Evolutionary conservation across 805 yeast genomes (phyloP).

Genomic region (Nakazawaea populi): DNA sequence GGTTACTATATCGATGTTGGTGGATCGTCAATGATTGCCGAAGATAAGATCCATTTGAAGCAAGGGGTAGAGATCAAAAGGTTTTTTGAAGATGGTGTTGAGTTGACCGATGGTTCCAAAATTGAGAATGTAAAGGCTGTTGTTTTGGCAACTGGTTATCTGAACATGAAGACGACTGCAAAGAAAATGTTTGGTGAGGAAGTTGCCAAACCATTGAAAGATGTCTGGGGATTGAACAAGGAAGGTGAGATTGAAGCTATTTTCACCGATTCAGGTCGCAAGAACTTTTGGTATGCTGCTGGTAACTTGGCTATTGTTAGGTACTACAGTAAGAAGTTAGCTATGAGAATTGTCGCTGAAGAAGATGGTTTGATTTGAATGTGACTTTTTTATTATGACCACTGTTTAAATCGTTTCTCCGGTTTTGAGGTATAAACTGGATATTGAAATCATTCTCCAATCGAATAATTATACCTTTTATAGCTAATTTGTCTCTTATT

Average conservation of each 20-base stretch:
- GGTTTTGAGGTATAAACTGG: no score
- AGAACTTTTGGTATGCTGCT: conserved; percentile 35
- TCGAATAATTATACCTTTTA: no score
- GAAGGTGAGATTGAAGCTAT: conserved; percentile 36
- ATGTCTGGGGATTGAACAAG: conserved; percentile 36
- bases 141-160: conserved; percentile 40
- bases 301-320: conserved; percentile 35
- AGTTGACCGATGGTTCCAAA: conserved; percentile 31
- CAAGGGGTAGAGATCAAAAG: conserved; percentile 27
- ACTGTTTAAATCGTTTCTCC: no score
- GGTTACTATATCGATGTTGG: conserved; percentile 45
- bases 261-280: conserved; percentile 34
- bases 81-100: conserved; percentile 32
- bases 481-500: no score
- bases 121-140: conserved; percentile 30
- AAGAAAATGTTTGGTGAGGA: conserved; percentile 30
- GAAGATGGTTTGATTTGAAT: conserved; percentile 8
- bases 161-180: conserved; percentile 36
- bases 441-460: no score
- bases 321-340: conserved; percentile 31
- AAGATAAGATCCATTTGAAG: conserved; percentile 32
- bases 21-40: conserved; percentile 31
- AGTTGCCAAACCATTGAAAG: conserved; percentile 29
- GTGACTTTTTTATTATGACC: background rate
- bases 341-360: conserved; percentile 33